phyloP scores from a whole-genome alignment of 208 protist species.

The Acanthamoeba pearcei region DNA sequence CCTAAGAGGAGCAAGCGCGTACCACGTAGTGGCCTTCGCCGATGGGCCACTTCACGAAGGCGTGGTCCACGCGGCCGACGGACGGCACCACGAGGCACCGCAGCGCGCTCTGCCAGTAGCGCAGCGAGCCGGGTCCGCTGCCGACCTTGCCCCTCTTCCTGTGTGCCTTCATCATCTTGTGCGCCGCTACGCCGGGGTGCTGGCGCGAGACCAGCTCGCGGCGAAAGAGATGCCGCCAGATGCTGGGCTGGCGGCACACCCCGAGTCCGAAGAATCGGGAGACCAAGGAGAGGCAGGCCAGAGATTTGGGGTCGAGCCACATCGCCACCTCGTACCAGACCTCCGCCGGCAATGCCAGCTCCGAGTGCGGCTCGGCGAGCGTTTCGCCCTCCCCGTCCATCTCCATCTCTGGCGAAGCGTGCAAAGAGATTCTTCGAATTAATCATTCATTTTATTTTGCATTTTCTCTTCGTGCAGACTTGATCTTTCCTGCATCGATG shows the following conservation, averaged over 20 bases:
- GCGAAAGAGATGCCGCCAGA: background rate
- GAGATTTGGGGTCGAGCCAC: constrained; percentile 9
- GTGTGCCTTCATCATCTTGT: background rate
- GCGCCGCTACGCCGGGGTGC: background rate
- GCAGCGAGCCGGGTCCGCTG: background rate
- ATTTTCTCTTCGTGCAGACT: background rate
- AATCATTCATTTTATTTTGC: background rate
- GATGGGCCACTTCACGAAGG: constrained; percentile 12
- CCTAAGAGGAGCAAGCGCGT: background rate
- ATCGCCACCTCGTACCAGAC: background rate
- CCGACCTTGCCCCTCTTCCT: too few species aligned
- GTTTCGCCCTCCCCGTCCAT: background rate
- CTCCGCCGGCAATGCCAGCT: background rate
- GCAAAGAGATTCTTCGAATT: background rate
- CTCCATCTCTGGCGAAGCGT: background rate
- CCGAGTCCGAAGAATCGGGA: background rate
- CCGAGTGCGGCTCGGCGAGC: background rate
- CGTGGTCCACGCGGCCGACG: background rate
- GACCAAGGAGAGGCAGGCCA: background rate
- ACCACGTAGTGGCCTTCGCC: constrained; percentile 17
- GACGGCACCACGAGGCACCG: constrained; percentile 1
- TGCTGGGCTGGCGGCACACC: background rate
- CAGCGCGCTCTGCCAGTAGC: constrained; percentile 17
- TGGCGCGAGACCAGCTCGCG: background rate
- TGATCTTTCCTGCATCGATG: background rate